Base-by-base conservation (phyloP, 2,329 filamentous ascomycete species). In the Cyclaneusma minus region DNA sequence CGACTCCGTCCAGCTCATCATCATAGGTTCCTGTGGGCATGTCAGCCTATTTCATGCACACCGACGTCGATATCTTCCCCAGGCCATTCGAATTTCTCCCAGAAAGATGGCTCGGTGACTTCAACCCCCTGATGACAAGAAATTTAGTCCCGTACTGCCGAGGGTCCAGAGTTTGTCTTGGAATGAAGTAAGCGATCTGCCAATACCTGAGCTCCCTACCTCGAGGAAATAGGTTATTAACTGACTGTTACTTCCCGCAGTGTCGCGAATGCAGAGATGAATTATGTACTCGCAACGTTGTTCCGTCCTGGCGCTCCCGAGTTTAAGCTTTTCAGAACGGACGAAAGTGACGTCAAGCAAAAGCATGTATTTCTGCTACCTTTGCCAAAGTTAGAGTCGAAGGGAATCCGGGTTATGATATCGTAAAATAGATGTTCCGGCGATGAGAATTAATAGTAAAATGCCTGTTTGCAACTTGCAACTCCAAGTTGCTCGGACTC, bases 251-350 rank as follows among this genome's bases (percentile, higher is more conserved):
- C 18, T 20, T 20, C 18, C 11, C 11, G 18, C 18, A 20, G 18
- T 28, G 33, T 45, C 13, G 36, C 42, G 7, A 25, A 35, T 18
- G 39, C 40, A 31, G 40, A 42, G 26, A 28, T 47, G 16, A 38
- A 44, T 28, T 22, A 43, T n/a, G 36, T 35, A 7, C 30, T 45
- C 8, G 38, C 37, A 6, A 37, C 33, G 15, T 28, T 48, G 17
- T 30, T 47, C 14, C 32, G 38, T 18, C n/a, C n/a, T n/a, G n/a
- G n/a, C n/a, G 28, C 32, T 15, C 44, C 43, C 25, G 42, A 46
- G n/a, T 29, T 47, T 7, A 32, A 35, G 21, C 22, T 48, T 6
- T 39, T 37, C 29, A 35, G 46, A 15, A 49, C 44, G 4, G 38
- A 37, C 2, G 32, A 33, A 10, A 33, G 34, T 23, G 44, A 49